Conservation (phyloP, 2,329 filamentous ascomycete species). For the Claviceps cyperi region DNA sequence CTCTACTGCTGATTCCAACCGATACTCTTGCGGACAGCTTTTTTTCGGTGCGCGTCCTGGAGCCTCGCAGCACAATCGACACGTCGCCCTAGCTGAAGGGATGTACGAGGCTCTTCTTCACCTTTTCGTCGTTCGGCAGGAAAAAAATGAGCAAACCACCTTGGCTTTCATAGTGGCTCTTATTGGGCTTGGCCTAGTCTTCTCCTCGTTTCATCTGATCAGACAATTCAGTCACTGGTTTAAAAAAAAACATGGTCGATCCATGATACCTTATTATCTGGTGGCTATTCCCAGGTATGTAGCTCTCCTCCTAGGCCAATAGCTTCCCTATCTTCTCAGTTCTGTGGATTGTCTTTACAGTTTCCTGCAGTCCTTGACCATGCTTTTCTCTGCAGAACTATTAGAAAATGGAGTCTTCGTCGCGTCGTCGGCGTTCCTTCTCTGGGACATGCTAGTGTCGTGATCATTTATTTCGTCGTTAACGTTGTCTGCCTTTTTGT, state of each 20-base stretch:
- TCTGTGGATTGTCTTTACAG: too few species aligned
- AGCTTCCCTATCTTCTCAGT: too few species aligned
- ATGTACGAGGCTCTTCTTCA: background rate
- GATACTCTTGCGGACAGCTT: background rate
- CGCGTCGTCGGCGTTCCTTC: constrained; percentile 16
- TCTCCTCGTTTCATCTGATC: constrained; percentile 3
- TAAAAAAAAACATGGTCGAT: background rate
- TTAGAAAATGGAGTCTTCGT: constrained; percentile 14
- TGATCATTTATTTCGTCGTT: constrained; percentile 17
- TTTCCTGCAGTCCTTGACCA: background rate
- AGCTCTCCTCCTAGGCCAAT: background rate
- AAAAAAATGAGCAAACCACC: constrained; percentile 3
- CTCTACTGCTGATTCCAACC: too few species aligned
- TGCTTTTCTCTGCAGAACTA: constrained; percentile 9
- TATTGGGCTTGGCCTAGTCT: constrained; percentile 3
- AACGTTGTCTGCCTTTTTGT: constrained; percentile 21
- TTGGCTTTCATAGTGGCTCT: constrained; percentile 6
- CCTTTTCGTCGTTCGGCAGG: constrained; percentile 1
- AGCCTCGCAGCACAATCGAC: background rate
- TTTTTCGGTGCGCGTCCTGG: background rate
- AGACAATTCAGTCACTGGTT: constrained; percentile 1
- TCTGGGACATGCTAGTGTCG: constrained; percentile 17
- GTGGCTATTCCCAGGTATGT: constrained; percentile 3
- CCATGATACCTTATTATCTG: background rate
- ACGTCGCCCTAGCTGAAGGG: background rate